Evolutionary conservation across 768 basidiomycete species (phyloP).

Genomic region (Boletellus ananiceps): DNA sequence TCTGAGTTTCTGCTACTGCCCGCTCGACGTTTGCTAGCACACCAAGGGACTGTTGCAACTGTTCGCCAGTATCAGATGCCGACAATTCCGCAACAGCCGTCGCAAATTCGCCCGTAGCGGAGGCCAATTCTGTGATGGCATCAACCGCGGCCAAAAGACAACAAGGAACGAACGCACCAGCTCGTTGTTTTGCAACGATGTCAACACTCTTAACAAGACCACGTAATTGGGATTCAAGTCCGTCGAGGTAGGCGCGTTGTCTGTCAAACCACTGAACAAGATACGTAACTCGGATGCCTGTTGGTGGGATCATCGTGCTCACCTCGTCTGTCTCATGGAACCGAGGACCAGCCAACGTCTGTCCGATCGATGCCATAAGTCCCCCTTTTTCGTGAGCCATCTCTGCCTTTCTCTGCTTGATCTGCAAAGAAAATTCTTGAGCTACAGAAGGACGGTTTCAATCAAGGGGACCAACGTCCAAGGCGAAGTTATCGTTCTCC

Average conservation of each 20-base stretch:
- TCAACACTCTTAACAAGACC: slow-evolving; percentile 86
- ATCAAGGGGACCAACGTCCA: slow-evolving; percentile 61
- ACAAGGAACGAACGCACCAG: slow-evolving; percentile 42
- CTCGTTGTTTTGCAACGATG: slow-evolving; percentile 73
- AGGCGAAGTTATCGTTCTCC: slow-evolving; percentile 86
- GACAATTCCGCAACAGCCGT: slow-evolving; percentile 66
- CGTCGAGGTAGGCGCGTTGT: slow-evolving; percentile 80
- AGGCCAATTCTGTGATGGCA: slow-evolving; percentile 53
- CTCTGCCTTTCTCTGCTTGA: slow-evolving; percentile 82
- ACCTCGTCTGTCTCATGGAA: slow-evolving; percentile 91
- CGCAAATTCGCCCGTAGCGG: slow-evolving; percentile 74
- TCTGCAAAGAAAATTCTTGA: slow-evolving; percentile 41
- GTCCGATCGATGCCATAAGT: slow-evolving; percentile 77
- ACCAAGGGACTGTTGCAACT: slow-evolving; percentile 64
- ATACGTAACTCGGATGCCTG: not conserved
- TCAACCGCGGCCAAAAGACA: not conserved
- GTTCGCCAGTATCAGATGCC: slow-evolving; percentile 68
- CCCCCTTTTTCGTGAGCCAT: slow-evolving; percentile 75
- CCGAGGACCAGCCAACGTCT: slow-evolving; percentile 70
- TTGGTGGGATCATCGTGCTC: slow-evolving; percentile 7
- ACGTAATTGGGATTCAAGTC: slow-evolving; percentile 84
- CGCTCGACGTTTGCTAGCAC: slow-evolving; percentile 71
- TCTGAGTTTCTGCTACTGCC: slow-evolving; percentile 70
- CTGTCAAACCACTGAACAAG: slow-evolving; percentile 86
- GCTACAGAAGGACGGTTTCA: not conserved